Conservation (phyloP, 192 early-diverging fungal species). For the Coemansia guatemalensis region DNA sequence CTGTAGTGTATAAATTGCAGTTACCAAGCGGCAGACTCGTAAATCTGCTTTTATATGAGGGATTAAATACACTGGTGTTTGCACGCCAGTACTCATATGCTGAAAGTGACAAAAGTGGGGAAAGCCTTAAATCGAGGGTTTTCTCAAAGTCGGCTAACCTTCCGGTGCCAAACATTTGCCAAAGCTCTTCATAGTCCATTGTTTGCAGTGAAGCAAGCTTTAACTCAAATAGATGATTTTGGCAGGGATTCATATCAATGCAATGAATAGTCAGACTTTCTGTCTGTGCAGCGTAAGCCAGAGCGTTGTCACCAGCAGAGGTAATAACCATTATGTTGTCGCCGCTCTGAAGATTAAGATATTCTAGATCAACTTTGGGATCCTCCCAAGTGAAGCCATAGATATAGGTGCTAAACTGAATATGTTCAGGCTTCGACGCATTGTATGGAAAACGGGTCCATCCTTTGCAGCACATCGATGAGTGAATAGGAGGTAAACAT, state of each 20-base stretch:
- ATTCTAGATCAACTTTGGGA: conserved; percentile 70
- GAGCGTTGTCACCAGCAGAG: conserved; percentile 78
- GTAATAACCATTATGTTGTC: conserved; percentile 80
- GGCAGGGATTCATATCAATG: conserved; percentile 90
- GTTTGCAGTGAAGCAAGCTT: conserved; percentile 70
- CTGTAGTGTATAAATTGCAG: conserved; percentile 77
- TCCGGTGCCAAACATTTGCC: conserved; percentile 80
- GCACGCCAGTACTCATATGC: conserved; percentile 81
- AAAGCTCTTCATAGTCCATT: conserved; percentile 66
- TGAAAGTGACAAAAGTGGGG: conserved; percentile 65
- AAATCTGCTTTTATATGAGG: background rate
- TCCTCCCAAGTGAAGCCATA: conserved; percentile 91
- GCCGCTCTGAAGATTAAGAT: conserved; percentile 61
- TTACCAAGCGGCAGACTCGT: conserved; percentile 13
- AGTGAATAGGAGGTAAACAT: background rate
- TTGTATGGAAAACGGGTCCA: conserved; percentile 57
- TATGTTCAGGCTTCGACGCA: conserved; percentile 56
- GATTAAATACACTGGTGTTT: conserved; percentile 44
- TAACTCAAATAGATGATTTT: conserved; percentile 86
- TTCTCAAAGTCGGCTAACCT: conserved; percentile 58
- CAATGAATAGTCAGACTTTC: conserved; percentile 70
- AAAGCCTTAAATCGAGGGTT: conserved; percentile 66
- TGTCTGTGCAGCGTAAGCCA: conserved; percentile 75
- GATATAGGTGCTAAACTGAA: conserved; percentile 79
- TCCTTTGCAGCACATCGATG: background rate